Conservation (phyloP, 305 asterid genomes). For the Andrographis paniculata region DNA sequence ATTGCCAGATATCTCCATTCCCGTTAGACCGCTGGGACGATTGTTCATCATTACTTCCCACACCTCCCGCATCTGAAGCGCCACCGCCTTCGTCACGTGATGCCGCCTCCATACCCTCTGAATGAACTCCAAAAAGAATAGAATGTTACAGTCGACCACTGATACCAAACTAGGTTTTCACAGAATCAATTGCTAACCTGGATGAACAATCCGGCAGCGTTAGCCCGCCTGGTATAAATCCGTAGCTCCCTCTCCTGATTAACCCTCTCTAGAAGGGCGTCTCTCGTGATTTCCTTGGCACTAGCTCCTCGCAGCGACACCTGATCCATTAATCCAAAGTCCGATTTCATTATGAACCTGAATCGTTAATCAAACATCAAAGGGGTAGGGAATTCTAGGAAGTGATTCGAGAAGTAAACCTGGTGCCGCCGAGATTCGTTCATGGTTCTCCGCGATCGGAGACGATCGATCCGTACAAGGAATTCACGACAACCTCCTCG, state of each 20-base stretch:
- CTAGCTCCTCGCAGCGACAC: constrained; percentile 97
- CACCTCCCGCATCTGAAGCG: constrained; percentile 56
- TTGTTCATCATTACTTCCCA: constrained; percentile 56
- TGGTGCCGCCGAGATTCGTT: constrained; percentile 38
- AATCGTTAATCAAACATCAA: constrained; percentile 1
- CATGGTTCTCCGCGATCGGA: constrained; percentile 21
- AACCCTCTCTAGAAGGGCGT: constrained; percentile 68
- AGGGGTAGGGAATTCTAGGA: not conserved
- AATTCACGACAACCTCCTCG: too few relatives aligned
- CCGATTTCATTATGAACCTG: constrained; percentile 8
- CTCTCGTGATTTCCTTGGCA: constrained; percentile 78
- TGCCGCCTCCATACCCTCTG: constrained; percentile 89
- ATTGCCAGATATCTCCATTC: constrained; percentile 35
- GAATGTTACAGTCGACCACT: constrained; percentile 3
- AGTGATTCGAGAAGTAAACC: constrained; percentile 19
- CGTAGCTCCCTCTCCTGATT: constrained; percentile 79
- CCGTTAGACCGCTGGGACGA: constrained; percentile 27
- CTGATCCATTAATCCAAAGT: constrained; percentile 30
- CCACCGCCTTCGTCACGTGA: constrained; percentile 32
- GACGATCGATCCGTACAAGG: too few relatives aligned
- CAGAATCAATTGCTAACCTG: constrained; percentile 42
- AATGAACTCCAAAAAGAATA: constrained; percentile 17
- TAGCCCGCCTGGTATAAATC: constrained; percentile 58
- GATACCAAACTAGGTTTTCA: constrained; percentile 8
- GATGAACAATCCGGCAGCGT: constrained; percentile 59